A percentile compares a stretch with the other conserved stretches of the same genome.
These are phyloP conservation scores for Flaveria sonorensis DNA, from an alignment of 129 eudicot species.

Conservation along the genomic window DNA sequence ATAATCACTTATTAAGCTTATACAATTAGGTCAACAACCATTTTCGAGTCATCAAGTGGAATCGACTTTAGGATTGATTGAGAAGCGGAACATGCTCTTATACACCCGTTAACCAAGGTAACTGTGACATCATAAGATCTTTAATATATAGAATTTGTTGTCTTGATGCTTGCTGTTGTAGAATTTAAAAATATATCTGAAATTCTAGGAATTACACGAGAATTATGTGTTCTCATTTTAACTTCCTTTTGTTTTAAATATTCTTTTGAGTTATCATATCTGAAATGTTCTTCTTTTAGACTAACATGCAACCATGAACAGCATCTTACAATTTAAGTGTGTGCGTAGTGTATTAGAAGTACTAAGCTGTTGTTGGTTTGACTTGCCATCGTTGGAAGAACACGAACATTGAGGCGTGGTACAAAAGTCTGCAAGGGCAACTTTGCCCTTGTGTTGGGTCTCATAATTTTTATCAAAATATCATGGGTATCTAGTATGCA, in stretches of 20 bases:
- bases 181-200: conserved; percentile 7
- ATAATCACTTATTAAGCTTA: conserved; percentile 19
- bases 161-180: conserved; percentile 24
- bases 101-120: conserved; percentile 28
- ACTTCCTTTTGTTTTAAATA: background rate
- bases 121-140: conserved; percentile 21
- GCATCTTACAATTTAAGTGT: background rate
- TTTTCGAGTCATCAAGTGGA: conserved; percentile 28
- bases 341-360: background rate
- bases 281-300: background rate
- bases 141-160: conserved; percentile 22
- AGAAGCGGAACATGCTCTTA: conserved; percentile 21
- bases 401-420: background rate
- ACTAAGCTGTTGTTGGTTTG: no score
- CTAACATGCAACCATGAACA: background rate
- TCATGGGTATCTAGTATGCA: background rate
- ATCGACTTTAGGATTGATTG: conserved; percentile 33
- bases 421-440: background rate
- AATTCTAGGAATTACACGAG: conserved; percentile 16
- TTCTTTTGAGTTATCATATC: background rate
- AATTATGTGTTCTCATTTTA: conserved; percentile 22
- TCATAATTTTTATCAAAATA: background rate
- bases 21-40: conserved; percentile 34
- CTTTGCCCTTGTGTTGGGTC: background rate
- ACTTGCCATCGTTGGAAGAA: background rate